phyloP scores from a whole-genome alignment of 306 rosid species.

The Casuarina cunninghamiana region DNA sequence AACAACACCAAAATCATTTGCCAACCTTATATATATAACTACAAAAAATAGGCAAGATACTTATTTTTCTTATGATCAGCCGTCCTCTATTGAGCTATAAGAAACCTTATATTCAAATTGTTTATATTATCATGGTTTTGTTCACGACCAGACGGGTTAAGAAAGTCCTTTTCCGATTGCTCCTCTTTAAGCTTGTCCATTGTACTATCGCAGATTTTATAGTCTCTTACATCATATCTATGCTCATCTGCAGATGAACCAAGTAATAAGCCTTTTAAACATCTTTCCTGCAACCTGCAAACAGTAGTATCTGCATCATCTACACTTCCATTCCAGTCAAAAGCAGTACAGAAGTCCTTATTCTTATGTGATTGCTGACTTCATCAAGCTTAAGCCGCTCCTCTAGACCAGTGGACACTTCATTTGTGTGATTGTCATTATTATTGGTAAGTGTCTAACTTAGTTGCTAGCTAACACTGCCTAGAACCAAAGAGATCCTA shows the following conservation, averaged over 20 bases:
- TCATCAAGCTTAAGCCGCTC: conserved; percentile 36
- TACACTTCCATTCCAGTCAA: conserved; percentile 27
- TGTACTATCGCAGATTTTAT: conserved; percentile 6
- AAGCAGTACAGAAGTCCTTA: conserved; percentile 32
- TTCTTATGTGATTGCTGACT: conserved; percentile 21
- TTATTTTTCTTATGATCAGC: conserved; percentile 38
- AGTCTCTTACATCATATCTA: conserved; percentile 13
- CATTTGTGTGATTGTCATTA: conserved; percentile 20
- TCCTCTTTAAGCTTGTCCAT: conserved; percentile 19
- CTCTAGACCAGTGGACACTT: conserved; percentile 28
- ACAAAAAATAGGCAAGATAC: background rate
- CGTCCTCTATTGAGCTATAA: conserved; percentile 33
- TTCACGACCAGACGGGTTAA: conserved; percentile 18
- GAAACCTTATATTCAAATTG: conserved; percentile 28
- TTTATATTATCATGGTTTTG: conserved; percentile 28
- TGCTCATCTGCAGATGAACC: conserved; percentile 22
- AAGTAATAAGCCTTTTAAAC: conserved; percentile 7
- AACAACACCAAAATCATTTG: no score
- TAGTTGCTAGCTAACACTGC: no score
- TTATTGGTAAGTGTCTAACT: no score
- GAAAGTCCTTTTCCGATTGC: conserved; percentile 13
- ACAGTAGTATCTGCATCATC: conserved; percentile 20
- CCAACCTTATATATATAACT: no score
- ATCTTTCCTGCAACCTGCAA: conserved; percentile 23
- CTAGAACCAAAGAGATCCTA: no score